These are phyloP conservation scores for Coemansia sp. DNA, from an alignment of 192 early-diverging fungal species.

Conservation along the genomic window DNA sequence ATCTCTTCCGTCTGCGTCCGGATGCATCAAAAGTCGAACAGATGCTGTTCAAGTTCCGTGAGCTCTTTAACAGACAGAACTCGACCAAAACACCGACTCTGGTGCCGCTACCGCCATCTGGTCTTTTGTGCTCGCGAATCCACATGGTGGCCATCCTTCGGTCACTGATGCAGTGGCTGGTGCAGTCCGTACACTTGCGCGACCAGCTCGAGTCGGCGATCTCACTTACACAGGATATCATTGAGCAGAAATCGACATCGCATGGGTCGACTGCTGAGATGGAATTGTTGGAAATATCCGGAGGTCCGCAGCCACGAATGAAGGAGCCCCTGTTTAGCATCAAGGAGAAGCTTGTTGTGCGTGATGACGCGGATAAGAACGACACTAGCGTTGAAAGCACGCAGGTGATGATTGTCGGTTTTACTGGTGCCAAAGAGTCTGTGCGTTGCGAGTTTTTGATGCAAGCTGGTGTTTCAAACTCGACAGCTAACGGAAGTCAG, in stretches of 20 bases:
- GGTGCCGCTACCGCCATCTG: constrained; percentile 39
- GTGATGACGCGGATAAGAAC: constrained; percentile 10
- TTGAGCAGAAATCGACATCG: constrained; percentile 1
- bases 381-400: constrained; percentile 7
- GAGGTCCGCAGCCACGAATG: neutral
- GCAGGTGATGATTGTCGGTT: constrained; percentile 46
- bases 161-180: constrained; percentile 50
- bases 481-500: neutral
- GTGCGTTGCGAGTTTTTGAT: constrained; percentile 52
- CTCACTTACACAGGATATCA: constrained; percentile 27
- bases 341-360: constrained; percentile 41
- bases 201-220: constrained; percentile 46
- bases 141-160: constrained; percentile 39
- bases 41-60: constrained; percentile 24
- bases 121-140: constrained; percentile 24
- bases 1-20: constrained; percentile 30
- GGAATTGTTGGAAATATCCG: neutral
- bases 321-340: constrained; percentile 29
- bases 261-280: neutral
- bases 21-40: constrained; percentile 34
- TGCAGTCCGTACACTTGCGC: constrained; percentile 38
- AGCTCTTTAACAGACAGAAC: constrained; percentile 21
- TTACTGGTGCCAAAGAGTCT: constrained; percentile 37
- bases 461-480: constrained; percentile 14
- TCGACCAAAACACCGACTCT: constrained; percentile 32